Conservation (phyloP, 306 rosid genomes). For the Quercus variabilis region DNA sequence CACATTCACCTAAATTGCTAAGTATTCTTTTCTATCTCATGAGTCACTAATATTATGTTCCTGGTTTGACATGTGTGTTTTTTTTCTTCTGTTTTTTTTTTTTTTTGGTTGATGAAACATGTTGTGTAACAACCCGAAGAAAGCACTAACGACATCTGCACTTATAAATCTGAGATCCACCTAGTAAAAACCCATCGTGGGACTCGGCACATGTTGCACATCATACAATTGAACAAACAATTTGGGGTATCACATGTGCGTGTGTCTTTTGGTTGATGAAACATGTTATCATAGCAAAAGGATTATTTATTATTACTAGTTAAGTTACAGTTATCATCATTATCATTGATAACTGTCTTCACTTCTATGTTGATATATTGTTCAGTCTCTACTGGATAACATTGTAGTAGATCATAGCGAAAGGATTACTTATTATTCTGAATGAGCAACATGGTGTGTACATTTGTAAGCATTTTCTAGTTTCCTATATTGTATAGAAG, state of each 20-base stretch:
- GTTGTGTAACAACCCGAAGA: background rate
- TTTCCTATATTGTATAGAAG: background rate
- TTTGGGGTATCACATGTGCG: too few species aligned
- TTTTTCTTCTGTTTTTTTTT: background rate
- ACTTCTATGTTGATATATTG: background rate
- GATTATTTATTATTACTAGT: too few species aligned
- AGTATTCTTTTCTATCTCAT: background rate
- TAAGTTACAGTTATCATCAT: background rate
- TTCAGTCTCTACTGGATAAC: background rate
- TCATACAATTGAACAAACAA: too few species aligned
- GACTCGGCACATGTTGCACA: too few species aligned
- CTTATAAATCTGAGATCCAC: too few species aligned
- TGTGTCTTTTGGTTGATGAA: too few species aligned
- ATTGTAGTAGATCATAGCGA: background rate
- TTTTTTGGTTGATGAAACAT: background rate
- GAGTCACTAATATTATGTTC: background rate
- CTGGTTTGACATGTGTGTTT: background rate
- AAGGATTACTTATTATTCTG: background rate
- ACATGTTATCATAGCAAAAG: too few species aligned
- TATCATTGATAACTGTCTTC: background rate
- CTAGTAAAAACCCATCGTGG: too few species aligned
- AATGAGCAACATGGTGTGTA: background rate
- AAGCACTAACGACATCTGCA: too few species aligned
- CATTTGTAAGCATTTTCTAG: background rate
- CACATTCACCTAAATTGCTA: background rate